Base-by-base conservation (phyloP, 805 yeast species). In the Barnettozyma siamensis region DNA sequence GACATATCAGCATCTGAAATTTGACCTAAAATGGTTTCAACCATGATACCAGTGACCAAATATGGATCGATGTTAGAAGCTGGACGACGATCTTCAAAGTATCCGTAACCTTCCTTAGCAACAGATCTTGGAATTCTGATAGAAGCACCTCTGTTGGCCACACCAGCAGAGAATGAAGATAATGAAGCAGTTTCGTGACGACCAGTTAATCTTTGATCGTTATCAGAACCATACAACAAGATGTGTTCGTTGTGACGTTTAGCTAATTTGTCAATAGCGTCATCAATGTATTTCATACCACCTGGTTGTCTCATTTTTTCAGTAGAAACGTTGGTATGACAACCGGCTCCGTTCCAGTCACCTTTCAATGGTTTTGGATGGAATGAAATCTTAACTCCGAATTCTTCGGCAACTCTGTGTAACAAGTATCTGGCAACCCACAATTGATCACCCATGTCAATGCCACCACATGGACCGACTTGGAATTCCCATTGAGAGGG, bases 401-500 rank as follows among this genome's bases (percentile, higher is more conserved):
- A 93, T 69, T 93, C 99, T 76, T 93, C 99, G 53, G 98, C 96
- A 41, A 88, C 93, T 72, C 97, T 83, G 71, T 79, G 80, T 63
- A 93, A 74, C 58, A 93, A 73, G 68, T 87, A 93, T 70, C 99
- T 83, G 47, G 96, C 93, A 63, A 89, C 77, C 91, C 98, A 91
- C 65, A 93, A 78, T 69, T 91, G 83, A 68, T 91, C 99, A 66
- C 97, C 98, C 98, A 91, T 91, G 56, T 70, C 67, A 65, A 93
- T 91, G 62, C 99, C 99, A 52, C 70, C 78, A 69, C 96, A 88
- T 53, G 99, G 98, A 60, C 99, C 99, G 55, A 91, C 98, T 77
- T 91, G 99, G 86, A 86, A 91, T 75, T 91, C 99, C 99, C 99
- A 91, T 77, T 91, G 99, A 47, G 97, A 88, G 46, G 99, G 99